Conservation (phyloP, 2,329 filamentous ascomycete genomes). For the Fusarium coicis region DNA sequence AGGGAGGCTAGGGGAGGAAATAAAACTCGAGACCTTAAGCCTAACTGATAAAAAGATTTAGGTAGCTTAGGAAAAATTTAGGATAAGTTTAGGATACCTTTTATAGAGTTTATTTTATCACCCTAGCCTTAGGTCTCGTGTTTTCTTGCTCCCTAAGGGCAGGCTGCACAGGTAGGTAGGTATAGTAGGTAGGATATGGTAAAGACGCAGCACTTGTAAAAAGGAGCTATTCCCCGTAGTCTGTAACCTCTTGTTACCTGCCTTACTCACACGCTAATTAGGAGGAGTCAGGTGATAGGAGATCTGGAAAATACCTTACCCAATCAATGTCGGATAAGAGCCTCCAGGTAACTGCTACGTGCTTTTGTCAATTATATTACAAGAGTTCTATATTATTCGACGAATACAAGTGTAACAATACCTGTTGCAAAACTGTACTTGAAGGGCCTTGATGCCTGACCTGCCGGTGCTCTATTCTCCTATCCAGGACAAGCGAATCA, state of each 20-base stretch:
- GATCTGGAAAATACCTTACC: background rate
- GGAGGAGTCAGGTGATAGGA: background rate
- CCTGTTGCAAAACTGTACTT: background rate
- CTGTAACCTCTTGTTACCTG: background rate
- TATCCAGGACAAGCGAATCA: background rate
- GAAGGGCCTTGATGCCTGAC: too few relatives aligned
- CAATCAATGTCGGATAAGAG: background rate
- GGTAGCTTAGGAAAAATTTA: too few relatives aligned
- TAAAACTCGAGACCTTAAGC: too few relatives aligned
- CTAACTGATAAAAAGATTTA: too few relatives aligned
- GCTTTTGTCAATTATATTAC: background rate
- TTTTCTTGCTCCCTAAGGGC: too few relatives aligned
- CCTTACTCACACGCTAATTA: background rate
- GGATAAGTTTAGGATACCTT: too few relatives aligned
- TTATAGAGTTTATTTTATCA: too few relatives aligned
- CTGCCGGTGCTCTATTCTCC: background rate
- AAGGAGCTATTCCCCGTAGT: background rate
- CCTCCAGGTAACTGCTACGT: background rate
- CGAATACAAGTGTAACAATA: background rate
- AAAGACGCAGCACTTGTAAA: background rate
- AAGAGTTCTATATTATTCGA: background rate
- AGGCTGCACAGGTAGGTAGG: too few relatives aligned
- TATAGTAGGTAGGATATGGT: background rate
- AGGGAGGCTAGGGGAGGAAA: too few relatives aligned
- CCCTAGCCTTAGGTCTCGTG: too few relatives aligned